Percentiles rank a stretch among this genome's conserved stretches.
Evolutionary conservation across 2,329 filamentous ascomycete species (phyloP).

Genomic region (Alternaria incomplexa): DNA sequence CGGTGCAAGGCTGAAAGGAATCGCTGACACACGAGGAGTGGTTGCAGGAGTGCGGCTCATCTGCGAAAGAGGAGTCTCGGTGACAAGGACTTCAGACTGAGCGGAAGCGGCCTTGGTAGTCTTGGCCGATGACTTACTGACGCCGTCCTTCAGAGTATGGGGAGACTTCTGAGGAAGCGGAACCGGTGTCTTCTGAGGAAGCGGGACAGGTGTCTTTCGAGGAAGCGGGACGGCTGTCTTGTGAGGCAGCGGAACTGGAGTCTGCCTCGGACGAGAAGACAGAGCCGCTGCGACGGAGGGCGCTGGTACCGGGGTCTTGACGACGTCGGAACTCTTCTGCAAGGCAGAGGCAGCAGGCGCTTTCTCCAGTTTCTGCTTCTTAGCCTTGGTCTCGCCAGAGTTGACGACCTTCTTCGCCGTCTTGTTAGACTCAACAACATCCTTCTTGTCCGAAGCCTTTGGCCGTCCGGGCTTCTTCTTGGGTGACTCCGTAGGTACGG

Average conservation of each 20-base stretch:
- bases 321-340: background rate
- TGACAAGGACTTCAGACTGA: constrained; percentile 13
- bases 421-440: background rate
- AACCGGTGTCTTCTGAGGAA: constrained; percentile 10
- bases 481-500: background rate
- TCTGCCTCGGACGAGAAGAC: constrained; percentile 1
- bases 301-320: background rate
- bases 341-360: background rate
- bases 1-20: constrained; percentile 18
- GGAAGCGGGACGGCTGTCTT: background rate
- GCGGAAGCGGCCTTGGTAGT: background rate
- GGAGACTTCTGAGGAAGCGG: background rate
- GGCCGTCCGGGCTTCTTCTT: constrained; percentile 6
- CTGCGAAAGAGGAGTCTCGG: constrained; percentile 22
- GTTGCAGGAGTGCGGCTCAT: constrained; percentile 1
- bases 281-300: background rate
- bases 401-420: background rate
- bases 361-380: background rate
- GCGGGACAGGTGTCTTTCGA: background rate
- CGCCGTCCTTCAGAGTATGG: background rate
- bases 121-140: background rate
- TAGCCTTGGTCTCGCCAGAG: background rate
- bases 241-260: constrained; percentile 9
- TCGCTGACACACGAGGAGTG: constrained; percentile 6
- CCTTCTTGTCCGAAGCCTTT: background rate